Evolutionary conservation across 2,329 filamentous ascomycete genomes (phyloP).

Genomic region (Leptographium galeiforme): DNA sequence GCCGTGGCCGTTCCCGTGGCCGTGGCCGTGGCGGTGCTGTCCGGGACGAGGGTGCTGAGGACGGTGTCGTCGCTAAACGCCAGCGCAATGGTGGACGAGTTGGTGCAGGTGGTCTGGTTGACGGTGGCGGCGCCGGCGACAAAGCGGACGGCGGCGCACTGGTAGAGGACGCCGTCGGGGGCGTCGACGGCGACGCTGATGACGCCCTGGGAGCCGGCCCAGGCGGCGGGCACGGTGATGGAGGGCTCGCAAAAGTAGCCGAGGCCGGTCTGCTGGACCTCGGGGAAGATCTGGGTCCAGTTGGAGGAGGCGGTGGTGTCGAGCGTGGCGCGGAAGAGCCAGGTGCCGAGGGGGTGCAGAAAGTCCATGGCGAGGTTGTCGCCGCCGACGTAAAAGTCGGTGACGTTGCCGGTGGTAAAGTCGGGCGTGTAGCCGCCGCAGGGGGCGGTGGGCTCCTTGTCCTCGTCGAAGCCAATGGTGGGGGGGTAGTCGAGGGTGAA

Average conservation of each 20-base stretch:
- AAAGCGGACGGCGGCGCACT: constrained; percentile 33
- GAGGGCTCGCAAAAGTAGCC: constrained; percentile 39
- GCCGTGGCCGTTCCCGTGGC: constrained; percentile 9
- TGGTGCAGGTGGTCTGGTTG: constrained; percentile 21
- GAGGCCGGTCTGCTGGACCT: constrained; percentile 39
- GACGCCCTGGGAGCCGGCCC: constrained; percentile 40
- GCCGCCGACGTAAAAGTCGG: constrained; percentile 44
- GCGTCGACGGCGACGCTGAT: constrained; percentile 37
- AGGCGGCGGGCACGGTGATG: constrained; percentile 34
- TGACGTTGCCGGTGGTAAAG: constrained; percentile 23
- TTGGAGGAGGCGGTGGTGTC: constrained; percentile 31
- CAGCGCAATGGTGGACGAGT: constrained; percentile 21
- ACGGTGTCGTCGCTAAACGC: constrained; percentile 17
- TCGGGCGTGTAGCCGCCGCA: constrained; percentile 41
- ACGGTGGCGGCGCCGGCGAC: constrained; percentile 26
- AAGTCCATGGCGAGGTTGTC: constrained; percentile 34
- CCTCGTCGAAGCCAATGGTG: constrained; percentile 35
- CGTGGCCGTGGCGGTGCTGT: constrained; percentile 8
- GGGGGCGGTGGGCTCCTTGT: constrained; percentile 29
- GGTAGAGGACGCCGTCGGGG: constrained; percentile 40
- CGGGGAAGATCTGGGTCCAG: constrained; percentile 42
- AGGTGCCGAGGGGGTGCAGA: constrained; percentile 38
- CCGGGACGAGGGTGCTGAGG: constrained; percentile 18
- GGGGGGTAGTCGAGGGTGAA: constrained; percentile 36
- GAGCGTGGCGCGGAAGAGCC: constrained; percentile 44